A percentile compares a stretch with the other conserved stretches of the same genome.
Conservation (phyloP, 768 basidiomycete genomes). For the Termitomyces sp. region DNA sequence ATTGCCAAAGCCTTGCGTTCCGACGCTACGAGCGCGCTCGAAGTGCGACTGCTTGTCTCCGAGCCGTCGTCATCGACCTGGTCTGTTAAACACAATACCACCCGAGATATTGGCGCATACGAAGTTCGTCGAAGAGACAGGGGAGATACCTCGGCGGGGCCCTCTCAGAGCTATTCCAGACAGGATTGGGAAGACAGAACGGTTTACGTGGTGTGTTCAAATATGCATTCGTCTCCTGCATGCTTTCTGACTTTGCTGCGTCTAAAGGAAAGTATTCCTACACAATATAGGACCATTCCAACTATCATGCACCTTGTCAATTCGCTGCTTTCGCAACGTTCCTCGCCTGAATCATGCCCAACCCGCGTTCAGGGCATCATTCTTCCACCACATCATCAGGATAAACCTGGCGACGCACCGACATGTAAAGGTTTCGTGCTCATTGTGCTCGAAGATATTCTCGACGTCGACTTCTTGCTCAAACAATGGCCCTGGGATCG, state of each 20-base stretch:
- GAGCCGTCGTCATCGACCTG: constrained; percentile 38
- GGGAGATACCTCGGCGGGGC: too few species aligned
- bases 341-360: constrained; percentile 6
- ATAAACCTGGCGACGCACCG: constrained; percentile 51
- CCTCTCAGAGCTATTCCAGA: too few species aligned
- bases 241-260: background rate
- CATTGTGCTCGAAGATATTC: constrained; percentile 46
- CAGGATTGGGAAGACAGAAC: too few species aligned
- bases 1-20: too few species aligned
- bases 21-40: too few species aligned
- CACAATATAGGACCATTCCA: constrained; percentile 48
- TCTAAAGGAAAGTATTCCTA: constrained; percentile 76
- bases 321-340: constrained; percentile 28
- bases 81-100: constrained; percentile 15
- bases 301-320: constrained; percentile 46
- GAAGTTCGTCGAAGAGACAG: too few species aligned
- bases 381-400: constrained; percentile 64
- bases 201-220: too few species aligned
- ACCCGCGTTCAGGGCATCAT: constrained; percentile 49
- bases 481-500: constrained; percentile 63
- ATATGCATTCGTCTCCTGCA: background rate
- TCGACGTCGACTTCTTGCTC: constrained; percentile 43
- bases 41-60: too few species aligned
- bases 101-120: constrained; percentile 42
- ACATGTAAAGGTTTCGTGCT: constrained; percentile 78